Conservation (phyloP, 306 rosid genomes). For the Trichosanthes truncata region DNA sequence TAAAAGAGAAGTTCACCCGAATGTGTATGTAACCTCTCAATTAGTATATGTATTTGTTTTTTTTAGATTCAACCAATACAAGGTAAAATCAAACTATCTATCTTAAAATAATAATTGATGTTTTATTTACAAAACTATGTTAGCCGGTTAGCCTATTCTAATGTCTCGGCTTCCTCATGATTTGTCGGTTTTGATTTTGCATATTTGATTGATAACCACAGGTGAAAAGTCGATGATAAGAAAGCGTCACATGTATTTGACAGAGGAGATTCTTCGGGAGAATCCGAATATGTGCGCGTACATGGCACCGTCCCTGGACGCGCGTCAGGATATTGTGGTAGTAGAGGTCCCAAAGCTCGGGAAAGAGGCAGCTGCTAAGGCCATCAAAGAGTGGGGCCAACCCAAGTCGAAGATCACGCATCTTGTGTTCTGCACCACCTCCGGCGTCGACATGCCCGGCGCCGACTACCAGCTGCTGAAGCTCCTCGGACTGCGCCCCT, state of each 20-base stretch:
- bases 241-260: conserved; percentile 44
- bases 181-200: too few species aligned
- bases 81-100: too few species aligned
- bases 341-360: conserved; percentile 54
- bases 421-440: conserved; percentile 48
- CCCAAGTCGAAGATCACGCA: conserved; percentile 55
- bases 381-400: conserved; percentile 62
- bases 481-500: conserved; percentile 48
- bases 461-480: conserved; percentile 50
- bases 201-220: background rate
- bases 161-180: too few species aligned
- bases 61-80: too few species aligned
- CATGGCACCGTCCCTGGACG: conserved; percentile 57
- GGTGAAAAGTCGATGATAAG: conserved; percentile 58
- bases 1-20: conserved; percentile 51
- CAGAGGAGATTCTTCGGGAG: conserved; percentile 35
- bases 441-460: conserved; percentile 60
- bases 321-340: conserved; percentile 43
- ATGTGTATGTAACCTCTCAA: conserved; percentile 25
- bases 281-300: conserved; percentile 36
- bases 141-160: too few species aligned
- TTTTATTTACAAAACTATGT: too few species aligned
- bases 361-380: conserved; percentile 40
- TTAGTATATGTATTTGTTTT: too few species aligned
- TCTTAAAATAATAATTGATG: too few species aligned